phyloP scores from a whole-genome alignment of 805 yeast genomes.

The Sugiyamaella boreocaroliniensis region DNA sequence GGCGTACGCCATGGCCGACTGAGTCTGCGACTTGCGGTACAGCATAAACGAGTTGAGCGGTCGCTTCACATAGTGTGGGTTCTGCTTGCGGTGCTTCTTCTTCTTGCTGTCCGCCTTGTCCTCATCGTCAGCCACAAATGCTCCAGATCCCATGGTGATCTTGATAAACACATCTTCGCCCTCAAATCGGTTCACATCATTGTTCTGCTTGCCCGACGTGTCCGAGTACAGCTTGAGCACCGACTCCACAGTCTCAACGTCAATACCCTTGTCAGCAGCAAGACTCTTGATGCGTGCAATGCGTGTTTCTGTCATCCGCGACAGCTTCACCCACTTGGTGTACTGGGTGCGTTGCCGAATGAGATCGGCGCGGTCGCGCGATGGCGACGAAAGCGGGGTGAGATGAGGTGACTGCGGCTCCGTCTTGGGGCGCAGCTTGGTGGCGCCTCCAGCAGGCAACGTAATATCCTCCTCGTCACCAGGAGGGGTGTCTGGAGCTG shows the following conservation, averaged over 20 bases:
- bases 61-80: slow-evolving; percentile 34
- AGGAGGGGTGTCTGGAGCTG: background rate
- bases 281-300: slow-evolving; percentile 21
- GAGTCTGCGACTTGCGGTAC: slow-evolving; percentile 39
- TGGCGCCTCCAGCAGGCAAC: background rate
- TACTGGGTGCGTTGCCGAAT: slow-evolving; percentile 7
- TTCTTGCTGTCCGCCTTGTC: slow-evolving; percentile 11
- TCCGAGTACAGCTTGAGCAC: slow-evolving; percentile 23
- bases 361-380: background rate
- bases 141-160: slow-evolving; percentile 20
- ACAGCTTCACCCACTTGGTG: slow-evolving; percentile 26
- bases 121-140: slow-evolving; percentile 12
- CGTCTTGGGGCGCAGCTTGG: background rate
- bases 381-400: background rate
- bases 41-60: slow-evolving; percentile 45
- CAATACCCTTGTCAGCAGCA: slow-evolving; percentile 26
- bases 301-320: slow-evolving; percentile 23
- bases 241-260: slow-evolving; percentile 23
- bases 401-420: background rate
- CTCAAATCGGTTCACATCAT: slow-evolving; percentile 18
- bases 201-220: slow-evolving; percentile 15
- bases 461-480: background rate
- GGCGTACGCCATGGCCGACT: slow-evolving; percentile 33
- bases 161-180: slow-evolving; percentile 23
- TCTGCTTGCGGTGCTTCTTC: slow-evolving; percentile 18